phyloP scores from a whole-genome alignment of 2,329 filamentous ascomycete genomes.

The Apiospora phragmitis region DNA sequence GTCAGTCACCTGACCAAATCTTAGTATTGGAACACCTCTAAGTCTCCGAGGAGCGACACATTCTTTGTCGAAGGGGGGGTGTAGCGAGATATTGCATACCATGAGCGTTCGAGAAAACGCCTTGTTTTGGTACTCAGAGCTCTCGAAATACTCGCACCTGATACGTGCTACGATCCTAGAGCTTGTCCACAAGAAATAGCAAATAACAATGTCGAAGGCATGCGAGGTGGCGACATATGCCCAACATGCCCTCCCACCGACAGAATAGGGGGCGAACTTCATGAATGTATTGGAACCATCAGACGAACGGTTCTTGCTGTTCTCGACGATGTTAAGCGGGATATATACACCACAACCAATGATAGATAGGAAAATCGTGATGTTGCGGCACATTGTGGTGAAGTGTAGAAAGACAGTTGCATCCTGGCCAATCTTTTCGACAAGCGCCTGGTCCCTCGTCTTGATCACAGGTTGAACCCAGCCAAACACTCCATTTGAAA shows the following conservation, averaged over 20 bases:
- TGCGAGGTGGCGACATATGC: constrained; percentile 60
- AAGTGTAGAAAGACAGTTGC: constrained; percentile 89
- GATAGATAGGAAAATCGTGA: constrained; percentile 73
- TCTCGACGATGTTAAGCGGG: constrained; percentile 69
- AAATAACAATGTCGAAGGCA: constrained; percentile 73
- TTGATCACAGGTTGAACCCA: constrained; percentile 80
- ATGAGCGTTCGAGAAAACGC: constrained; percentile 74
- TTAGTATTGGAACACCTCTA: background rate
- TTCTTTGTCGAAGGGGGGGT: background rate
- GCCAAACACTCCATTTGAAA: constrained; percentile 81
- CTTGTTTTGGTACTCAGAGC: constrained; percentile 83
- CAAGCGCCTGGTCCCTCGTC: constrained; percentile 74
- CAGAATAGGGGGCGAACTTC: constrained; percentile 48
- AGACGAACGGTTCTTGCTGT: constrained; percentile 21
- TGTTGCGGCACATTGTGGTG: constrained; percentile 86
- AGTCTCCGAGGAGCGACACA: background rate
- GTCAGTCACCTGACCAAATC: constrained; percentile 69
- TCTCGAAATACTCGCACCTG: constrained; percentile 79
- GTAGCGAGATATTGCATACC: constrained; percentile 38
- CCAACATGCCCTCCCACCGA: constrained; percentile 56
- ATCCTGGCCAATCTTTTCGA: constrained; percentile 86
- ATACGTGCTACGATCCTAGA: constrained; percentile 75
- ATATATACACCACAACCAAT: constrained; percentile 77
- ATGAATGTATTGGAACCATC: constrained; percentile 63
- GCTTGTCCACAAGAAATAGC: constrained; percentile 85